Base-by-base conservation (phyloP, 805 yeast genomes). In the Naumovozyma castellii region DNA sequence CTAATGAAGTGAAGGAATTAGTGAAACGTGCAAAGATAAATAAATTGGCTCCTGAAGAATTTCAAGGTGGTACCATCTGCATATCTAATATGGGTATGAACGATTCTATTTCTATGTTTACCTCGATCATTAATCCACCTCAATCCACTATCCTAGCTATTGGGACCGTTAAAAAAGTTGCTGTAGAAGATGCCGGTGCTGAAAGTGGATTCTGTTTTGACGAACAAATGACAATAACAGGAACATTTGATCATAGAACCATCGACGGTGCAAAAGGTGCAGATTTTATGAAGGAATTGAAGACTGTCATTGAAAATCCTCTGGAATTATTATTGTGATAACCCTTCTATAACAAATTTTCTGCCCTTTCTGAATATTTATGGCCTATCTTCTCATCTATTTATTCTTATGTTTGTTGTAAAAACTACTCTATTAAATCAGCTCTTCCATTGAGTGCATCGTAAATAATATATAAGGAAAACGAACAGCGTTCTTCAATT, bases 1-100 rank as follows among this genome's bases (percentile, higher is more conserved):
- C 97, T 33, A 62, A 64, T 45, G 85, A 81, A 62, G 76, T 85
- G 57, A 92, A 92, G 73, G 96, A 83, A 53, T 75, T 92, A 53
- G 97, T 96, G 52, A 84, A 84, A 74, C 85, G 92, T 68, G 99
- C 99, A 46, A 87, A 90, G 68, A 86, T 74, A 44, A 87, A 86
- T 68, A 92, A 90, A 73, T 79, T 92, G 64, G 61, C 68, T 50
- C 99, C 99, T 47, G 94, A 86, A 66, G 98, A 92, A 71, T 92
- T 84, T 80, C 95, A 86, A 75, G 99, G 99, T 57, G 99, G 99
- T 61, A 88, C 98, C 54, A 85, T 92, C 66, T 87, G 97, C 64
- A 90, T 92, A 60, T 92, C 97, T 50, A 92, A 92, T 81, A 73
- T 92, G 74, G 99, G 99, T 62, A 92, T 92, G 98, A 92, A 92